Conservation (phyloP, 768 basidiomycete species). For the Leccinum pellstonianum region DNA sequence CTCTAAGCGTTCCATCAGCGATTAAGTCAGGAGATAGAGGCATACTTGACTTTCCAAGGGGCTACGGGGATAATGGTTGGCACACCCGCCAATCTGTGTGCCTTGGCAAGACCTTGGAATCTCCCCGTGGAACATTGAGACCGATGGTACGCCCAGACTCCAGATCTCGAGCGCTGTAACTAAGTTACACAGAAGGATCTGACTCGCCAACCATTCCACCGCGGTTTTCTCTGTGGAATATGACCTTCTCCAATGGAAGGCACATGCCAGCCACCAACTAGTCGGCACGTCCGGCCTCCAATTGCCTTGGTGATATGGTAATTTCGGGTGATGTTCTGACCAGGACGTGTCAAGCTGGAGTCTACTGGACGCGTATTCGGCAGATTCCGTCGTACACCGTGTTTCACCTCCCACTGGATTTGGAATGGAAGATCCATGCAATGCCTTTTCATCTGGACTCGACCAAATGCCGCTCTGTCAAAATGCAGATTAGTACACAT, state of each 20-base stretch:
- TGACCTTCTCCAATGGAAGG: background rate
- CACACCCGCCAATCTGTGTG: background rate
- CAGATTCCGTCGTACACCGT: too few species aligned
- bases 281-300: background rate
- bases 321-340: background rate
- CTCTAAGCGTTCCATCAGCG: background rate
- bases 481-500: background rate
- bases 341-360: background rate
- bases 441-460: background rate
- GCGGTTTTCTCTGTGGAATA: background rate
- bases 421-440: background rate
- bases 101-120: background rate
- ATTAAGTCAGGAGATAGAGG: background rate
- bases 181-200: background rate
- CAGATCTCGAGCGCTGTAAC: background rate
- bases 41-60: background rate
- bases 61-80: background rate
- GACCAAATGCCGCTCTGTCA: background rate
- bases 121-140: background rate
- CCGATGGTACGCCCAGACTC: background rate
- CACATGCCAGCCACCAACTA: background rate
- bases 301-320: background rate
- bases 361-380: background rate
- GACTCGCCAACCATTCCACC: too few species aligned
- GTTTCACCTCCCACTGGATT: background rate